These are phyloP conservation scores for Colletotrichum navitas DNA, from an alignment of 2,329 filamentous ascomycete genomes.

Conservation along the genomic window DNA sequence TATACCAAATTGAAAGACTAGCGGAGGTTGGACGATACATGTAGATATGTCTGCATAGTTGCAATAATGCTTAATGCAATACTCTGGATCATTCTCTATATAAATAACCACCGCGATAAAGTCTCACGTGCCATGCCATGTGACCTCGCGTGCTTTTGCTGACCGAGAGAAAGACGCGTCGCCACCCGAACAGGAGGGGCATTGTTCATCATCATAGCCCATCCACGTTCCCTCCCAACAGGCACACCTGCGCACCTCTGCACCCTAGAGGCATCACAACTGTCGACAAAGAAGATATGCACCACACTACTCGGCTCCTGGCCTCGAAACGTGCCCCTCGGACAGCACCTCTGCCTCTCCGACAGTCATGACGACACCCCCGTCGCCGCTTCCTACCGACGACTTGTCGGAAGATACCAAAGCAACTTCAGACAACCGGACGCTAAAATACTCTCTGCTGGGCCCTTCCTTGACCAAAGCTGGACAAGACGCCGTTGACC, in stretches of 20 bases:
- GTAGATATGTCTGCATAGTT: too few relatives aligned
- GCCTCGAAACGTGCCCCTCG: not conserved
- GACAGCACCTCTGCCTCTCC: not conserved
- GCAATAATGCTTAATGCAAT: constrained; percentile 26
- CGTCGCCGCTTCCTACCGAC: constrained; percentile 16
- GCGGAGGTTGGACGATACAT: too few relatives aligned
- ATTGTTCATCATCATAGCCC: not conserved
- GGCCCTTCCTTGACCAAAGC: constrained; percentile 94
- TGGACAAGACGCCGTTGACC: constrained; percentile 93
- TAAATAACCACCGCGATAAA: too few relatives aligned
- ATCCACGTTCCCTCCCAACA: not conserved
- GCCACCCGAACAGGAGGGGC: not conserved
- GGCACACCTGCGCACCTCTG: not conserved
- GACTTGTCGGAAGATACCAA: constrained; percentile 14
- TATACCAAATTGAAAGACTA: too few relatives aligned
- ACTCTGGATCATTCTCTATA: too few relatives aligned
- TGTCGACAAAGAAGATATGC: constrained; percentile 23
- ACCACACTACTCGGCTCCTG: not conserved
- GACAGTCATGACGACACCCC: constrained; percentile 42
- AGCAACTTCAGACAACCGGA: constrained; percentile 57
- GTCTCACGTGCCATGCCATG: not conserved
- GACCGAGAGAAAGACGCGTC: constrained; percentile 16
- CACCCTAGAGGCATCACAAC: not conserved
- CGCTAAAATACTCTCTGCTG: constrained; percentile 89
- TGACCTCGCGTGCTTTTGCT: constrained; percentile 35